These are phyloP conservation scores for Parmelia sp. DNA, from an alignment of 495 filamentous ascomycete species.

Conservation along the genomic window DNA sequence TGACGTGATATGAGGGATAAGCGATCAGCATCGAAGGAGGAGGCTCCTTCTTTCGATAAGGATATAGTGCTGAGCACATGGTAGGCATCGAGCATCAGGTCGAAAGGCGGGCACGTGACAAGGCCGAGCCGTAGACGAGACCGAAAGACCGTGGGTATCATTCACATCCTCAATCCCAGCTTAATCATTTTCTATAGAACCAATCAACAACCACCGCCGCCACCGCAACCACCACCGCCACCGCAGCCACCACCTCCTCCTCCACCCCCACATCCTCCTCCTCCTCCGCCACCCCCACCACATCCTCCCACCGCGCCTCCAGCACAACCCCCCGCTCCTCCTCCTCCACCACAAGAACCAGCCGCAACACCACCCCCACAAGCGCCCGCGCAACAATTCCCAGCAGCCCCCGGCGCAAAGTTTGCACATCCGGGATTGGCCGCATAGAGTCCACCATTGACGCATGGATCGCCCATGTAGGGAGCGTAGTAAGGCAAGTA, in stretches of 20 bases:
- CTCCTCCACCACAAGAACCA: constrained; percentile 44
- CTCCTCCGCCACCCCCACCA: constrained; percentile 32
- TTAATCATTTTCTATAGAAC: too few species aligned
- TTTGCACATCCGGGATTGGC: constrained; percentile 44
- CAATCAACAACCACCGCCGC: not conserved
- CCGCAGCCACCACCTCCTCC: constrained; percentile 39
- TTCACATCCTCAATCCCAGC: too few species aligned
- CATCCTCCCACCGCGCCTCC: constrained; percentile 39
- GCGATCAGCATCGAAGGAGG: too few species aligned
- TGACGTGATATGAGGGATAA: too few species aligned
- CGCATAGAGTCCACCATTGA: constrained; percentile 36
- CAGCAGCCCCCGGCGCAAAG: constrained; percentile 35
- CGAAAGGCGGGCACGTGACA: too few species aligned
- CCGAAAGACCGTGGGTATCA: not conserved
- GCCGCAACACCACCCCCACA: constrained; percentile 51
- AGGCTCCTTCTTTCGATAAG: too few species aligned
- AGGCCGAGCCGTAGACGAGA: not conserved
- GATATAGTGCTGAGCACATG: too few species aligned
- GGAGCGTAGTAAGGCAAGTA: constrained; percentile 49
- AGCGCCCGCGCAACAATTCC: constrained; percentile 43
- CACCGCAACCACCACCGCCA: constrained; percentile 10
- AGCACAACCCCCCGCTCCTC: constrained; percentile 36
- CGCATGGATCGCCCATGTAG: constrained; percentile 46
- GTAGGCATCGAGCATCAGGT: too few species aligned
- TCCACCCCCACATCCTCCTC: constrained; percentile 38